Conservation (phyloP, 2,329 filamentous ascomycete genomes). For the Botrytis sinoallii region DNA sequence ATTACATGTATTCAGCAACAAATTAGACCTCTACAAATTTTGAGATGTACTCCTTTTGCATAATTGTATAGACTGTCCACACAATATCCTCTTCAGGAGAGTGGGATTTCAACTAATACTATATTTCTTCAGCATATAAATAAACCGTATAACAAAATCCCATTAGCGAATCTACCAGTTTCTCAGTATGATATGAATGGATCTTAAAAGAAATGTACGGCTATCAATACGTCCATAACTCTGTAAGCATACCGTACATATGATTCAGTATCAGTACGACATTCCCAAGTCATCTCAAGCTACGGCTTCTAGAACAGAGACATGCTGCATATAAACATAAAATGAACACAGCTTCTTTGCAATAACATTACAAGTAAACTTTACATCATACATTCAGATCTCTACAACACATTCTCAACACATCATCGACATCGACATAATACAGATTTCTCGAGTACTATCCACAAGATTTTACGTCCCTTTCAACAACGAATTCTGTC, state of each 20-base stretch:
- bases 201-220: background rate
- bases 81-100: too few relatives aligned
- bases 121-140: too few relatives aligned
- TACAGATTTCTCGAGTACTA: background rate
- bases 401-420: background rate
- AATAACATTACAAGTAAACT: background rate
- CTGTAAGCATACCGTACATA: background rate
- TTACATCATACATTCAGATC: background rate
- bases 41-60: too few relatives aligned
- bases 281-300: accelerated
- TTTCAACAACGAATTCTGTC: background rate
- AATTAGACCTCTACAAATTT: accelerated
- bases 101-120: too few relatives aligned
- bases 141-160: too few relatives aligned
- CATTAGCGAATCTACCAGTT: too few relatives aligned
- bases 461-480: background rate
- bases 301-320: background rate
- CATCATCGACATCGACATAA: background rate
- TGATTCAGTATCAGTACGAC: background rate
- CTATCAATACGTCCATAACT: background rate
- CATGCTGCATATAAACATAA: background rate
- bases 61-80: too few relatives aligned
- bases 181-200: too few relatives aligned
- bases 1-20: background rate
- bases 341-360: background rate